Base-by-base conservation (phyloP, 2,329 filamentous ascomycete species). In the Sordariomycetes sp. region DNA sequence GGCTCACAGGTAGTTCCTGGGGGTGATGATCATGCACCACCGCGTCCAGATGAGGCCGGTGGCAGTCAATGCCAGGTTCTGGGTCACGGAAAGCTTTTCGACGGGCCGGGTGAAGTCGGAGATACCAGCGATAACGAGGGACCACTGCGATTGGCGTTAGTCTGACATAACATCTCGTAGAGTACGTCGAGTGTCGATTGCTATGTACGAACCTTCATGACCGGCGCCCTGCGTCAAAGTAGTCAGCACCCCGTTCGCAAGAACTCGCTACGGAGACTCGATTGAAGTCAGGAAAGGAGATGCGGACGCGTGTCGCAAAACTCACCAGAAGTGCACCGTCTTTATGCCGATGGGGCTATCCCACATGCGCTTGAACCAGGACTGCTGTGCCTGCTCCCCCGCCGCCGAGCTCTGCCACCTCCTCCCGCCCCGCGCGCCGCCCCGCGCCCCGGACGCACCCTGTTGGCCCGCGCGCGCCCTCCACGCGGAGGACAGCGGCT, bases 241-340 rank as follows among this genome's bases (percentile, higher is more conserved):
- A 24, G 55, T 52, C 24, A 52, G 54, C 28, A 55, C 12, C 15
- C 42, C 5, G 45, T 36, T 50, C 22, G 20, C 51, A 22, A 17
- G 15, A 8, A 20, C 22, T 13, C 35, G 13, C 24, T 15, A 24
- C 28, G 10, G 15, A 28, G 12, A 34, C n/a, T 2, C 5, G 8
- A 32, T 32, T 32, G 28, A 8, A 8, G 28, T 8, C 28, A 32
- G 28, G 28, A 8, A 32, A 4, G 28, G 8, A 4, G 28, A 32
- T 32, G 28, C 28, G 28, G 28, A 8, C 28, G 28, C 28, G 15
- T 39, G 10, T 13, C 17, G 36, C 7, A 12, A 6, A 17, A 67
- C 78, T 62, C 76, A 92, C 92, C 94, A 99, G 76, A 99, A 99
- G 74, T 99, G 94, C 66, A 99, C 94, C 61, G 94, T 99, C 85